A percentile compares a stretch with the other conserved stretches of the same genome.
phyloP scores from a whole-genome alignment of 2,329 filamentous ascomycete genomes.

The Ophiostoma sp. region DNA sequence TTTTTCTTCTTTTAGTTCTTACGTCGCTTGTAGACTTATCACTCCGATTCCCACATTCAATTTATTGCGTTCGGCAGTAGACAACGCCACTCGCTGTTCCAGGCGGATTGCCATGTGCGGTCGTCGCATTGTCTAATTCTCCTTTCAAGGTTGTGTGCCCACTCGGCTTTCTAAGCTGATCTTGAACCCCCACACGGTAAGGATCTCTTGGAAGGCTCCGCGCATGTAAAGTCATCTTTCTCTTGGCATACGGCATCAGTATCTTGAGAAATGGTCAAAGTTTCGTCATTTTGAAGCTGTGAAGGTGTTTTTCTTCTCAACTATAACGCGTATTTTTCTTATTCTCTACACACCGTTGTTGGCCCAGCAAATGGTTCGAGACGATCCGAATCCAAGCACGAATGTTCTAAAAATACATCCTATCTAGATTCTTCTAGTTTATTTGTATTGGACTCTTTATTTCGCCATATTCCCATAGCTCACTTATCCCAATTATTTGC shows the following conservation, averaged over 20 bases:
- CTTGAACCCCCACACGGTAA: slow-evolving; percentile 17
- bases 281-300: background rate
- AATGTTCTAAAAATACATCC: background rate
- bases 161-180: background rate
- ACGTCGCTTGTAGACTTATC: background rate
- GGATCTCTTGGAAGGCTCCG: background rate
- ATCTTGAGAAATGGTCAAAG: background rate
- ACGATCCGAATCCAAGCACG: background rate
- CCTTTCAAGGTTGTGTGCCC: background rate
- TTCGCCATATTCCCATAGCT: background rate
- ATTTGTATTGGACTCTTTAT: background rate
- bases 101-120: background rate
- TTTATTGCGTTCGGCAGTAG: background rate
- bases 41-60: background rate
- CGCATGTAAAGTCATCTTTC: background rate
- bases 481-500: background rate
- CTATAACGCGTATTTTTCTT: background rate
- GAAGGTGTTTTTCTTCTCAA: too few relatives aligned
- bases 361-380: background rate
- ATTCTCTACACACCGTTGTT: background rate
- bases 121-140: background rate
- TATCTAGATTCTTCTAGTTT: background rate
- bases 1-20: background rate
- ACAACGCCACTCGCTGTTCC: background rate
- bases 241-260: slow-evolving; percentile 7